Base-by-base conservation (phyloP, 352 stramenopile genomes). In the Plasmopara muralis region DNA sequence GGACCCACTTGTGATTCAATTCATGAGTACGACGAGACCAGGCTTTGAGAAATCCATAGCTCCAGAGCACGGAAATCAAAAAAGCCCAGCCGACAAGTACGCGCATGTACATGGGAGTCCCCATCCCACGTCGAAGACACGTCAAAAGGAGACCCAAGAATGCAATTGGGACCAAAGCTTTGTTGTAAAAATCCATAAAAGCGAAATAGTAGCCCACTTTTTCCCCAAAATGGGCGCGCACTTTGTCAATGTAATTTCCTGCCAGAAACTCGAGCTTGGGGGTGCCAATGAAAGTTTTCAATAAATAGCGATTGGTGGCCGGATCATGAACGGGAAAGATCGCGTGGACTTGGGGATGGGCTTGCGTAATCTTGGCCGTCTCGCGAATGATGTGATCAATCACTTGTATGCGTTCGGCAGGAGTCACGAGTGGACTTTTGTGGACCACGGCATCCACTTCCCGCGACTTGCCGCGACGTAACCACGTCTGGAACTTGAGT, bases 121-220 rank as follows among this genome's bases (percentile, higher is more conserved):
- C 74, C 54, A 93, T 77, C 14, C 67, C 49, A 14, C 68, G 53
- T 20, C 77, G 77, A 15, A 90, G 66, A 46, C 71, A 83, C 31
- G 79, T 85, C 42, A 92, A 60, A 31, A 88, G 29, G 29, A 92
- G 61, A 2, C 82, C 82, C 5, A 93, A 53, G 28, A 90, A 50
- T 1, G 82, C 82, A 42, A 93, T 83, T n/a, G 79, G 82, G 9
- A 87, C 55, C 28, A 93, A 59, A 41, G 77, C 61, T 55, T 89
- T 93, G 63, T 90, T 93, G 77, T 93, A 93, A 43, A 83, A 88
- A 65, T 89, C 77, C 57, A 87, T 85, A 54, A 89, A 93, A 9
- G 78, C 77, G 38, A 93, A 93, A 50, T 93, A 93, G 57, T 87
- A 93, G 15, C 79, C 79, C 14, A 93, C 79, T 49, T 89, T 89